These are phyloP conservation scores for Lachnellula cervina DNA, from an alignment of 2,329 filamentous ascomycete genomes.

Conservation along the genomic window DNA sequence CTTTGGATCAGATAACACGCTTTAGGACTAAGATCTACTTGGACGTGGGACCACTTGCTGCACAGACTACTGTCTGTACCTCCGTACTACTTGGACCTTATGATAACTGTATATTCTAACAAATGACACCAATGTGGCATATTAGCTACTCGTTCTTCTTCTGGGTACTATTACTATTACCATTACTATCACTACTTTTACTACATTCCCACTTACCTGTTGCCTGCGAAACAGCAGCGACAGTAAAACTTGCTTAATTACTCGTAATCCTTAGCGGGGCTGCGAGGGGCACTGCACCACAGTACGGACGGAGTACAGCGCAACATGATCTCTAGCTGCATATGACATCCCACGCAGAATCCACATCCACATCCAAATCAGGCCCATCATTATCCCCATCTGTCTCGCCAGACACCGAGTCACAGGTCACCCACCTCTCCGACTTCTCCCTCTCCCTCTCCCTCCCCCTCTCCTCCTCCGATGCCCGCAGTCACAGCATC, in stretches of 20 bases:
- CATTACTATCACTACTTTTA: too few relatives aligned
- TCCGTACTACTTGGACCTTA: too few relatives aligned
- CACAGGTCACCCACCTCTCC: neutral
- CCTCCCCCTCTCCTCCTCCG: neutral
- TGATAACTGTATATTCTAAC: too few relatives aligned
- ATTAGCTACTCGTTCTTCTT: too few relatives aligned
- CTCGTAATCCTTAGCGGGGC: neutral
- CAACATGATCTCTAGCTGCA: conserved; percentile 3
- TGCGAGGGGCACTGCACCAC: neutral
- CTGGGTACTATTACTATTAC: too few relatives aligned
- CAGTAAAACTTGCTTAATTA: too few relatives aligned
- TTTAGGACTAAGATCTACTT: neutral
- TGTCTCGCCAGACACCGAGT: neutral
- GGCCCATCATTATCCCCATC: neutral
- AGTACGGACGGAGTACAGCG: neutral
- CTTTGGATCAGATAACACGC: conserved; percentile 24
- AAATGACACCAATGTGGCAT: too few relatives aligned
- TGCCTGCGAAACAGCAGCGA: neutral
- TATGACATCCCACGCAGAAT: conserved; percentile 9
- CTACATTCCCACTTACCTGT: neutral
- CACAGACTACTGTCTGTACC: neutral
- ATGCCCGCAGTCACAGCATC: neutral
- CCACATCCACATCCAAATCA: neutral
- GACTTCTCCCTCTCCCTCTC: neutral
- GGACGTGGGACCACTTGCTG: neutral